A percentile compares a stretch with the other conserved stretches of the same genome.
These are phyloP conservation scores for Zea mays DNA, from an alignment of 176 grass and related monocot genomes.

Conservation along the genomic window DNA sequence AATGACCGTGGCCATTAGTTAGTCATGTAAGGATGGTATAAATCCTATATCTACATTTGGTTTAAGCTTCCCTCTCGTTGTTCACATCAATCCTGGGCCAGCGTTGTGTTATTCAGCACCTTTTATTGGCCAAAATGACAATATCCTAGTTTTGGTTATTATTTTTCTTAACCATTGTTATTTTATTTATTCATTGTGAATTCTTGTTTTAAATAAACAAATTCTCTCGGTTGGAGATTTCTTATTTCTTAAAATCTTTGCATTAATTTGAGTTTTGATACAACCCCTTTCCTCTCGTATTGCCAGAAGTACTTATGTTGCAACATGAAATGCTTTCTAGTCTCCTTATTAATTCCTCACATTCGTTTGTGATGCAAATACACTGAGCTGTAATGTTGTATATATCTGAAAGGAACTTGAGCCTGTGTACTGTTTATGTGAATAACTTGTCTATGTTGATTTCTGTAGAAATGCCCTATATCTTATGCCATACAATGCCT, in stretches of 20 bases:
- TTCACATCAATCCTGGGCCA: neutral
- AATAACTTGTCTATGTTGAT: neutral
- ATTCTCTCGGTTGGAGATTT: neutral
- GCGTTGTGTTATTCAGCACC: neutral
- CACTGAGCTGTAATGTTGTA: neutral
- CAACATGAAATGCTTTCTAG: neutral
- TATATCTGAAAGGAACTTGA: conserved; percentile 1
- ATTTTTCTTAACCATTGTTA: neutral
- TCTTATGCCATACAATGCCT: neutral
- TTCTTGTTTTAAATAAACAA: conserved; percentile 21
- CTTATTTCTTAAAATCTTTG: neutral
- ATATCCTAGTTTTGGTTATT: neutral
- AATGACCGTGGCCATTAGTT: neutral
- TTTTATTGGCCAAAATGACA: neutral
- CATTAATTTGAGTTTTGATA: neutral
- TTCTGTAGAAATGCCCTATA: neutral
- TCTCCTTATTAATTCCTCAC: neutral
- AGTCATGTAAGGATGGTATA: conserved; percentile 3
- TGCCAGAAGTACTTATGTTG: neutral
- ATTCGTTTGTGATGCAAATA: neutral
- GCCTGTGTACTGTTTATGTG: neutral
- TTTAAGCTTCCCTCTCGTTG: neutral
- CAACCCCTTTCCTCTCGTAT: neutral
- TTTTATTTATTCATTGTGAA: neutral
- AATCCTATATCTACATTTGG: neutral